These are phyloP conservation scores for Phanerodontia chrysosporium DNA, from an alignment of 768 basidiomycete species.

Conservation along the genomic window DNA sequence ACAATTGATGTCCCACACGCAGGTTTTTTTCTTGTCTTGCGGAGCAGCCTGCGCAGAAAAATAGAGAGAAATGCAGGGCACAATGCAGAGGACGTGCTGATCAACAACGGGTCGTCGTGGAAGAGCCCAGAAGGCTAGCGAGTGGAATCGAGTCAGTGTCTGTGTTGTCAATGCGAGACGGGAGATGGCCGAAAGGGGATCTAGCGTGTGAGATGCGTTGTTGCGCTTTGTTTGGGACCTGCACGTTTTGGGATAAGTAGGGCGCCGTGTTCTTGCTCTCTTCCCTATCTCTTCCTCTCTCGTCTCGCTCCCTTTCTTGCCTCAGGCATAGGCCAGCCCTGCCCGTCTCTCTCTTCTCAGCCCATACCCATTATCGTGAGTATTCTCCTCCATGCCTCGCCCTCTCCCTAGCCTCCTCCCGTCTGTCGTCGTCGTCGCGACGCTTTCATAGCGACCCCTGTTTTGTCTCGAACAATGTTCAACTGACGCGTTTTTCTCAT, in stretches of 20 bases:
- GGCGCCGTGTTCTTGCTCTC: slow-evolving; percentile 27
- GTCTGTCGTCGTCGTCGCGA: background rate
- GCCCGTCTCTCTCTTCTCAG: slow-evolving; percentile 58
- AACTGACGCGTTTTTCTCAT: slow-evolving; percentile 15
- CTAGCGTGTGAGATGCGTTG: slow-evolving; percentile 11
- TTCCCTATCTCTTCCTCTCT: slow-evolving; percentile 31
- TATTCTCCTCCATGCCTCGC: slow-evolving; percentile 16
- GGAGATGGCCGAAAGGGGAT: slow-evolving; percentile 7
- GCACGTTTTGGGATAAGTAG: slow-evolving; percentile 33
- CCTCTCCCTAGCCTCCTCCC: slow-evolving; percentile 5
- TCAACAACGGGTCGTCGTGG: background rate
- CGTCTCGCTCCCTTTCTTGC: slow-evolving; percentile 26
- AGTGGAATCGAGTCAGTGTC: background rate
- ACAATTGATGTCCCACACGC: slow-evolving; percentile 3
- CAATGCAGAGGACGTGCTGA: background rate
- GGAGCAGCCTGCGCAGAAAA: background rate
- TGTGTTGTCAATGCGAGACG: background rate
- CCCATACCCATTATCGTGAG: slow-evolving; percentile 50
- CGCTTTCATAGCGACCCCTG: slow-evolving; percentile 9
- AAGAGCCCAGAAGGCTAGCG: background rate
- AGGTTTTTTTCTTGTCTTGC: background rate
- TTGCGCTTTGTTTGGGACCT: slow-evolving; percentile 33
- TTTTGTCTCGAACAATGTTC: slow-evolving; percentile 10
- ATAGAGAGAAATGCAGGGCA: background rate
- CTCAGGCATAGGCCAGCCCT: slow-evolving; percentile 32